Conservation (phyloP, 202 grass and related monocot species). For the Bolboschoenoplectus hybrid region DNA sequence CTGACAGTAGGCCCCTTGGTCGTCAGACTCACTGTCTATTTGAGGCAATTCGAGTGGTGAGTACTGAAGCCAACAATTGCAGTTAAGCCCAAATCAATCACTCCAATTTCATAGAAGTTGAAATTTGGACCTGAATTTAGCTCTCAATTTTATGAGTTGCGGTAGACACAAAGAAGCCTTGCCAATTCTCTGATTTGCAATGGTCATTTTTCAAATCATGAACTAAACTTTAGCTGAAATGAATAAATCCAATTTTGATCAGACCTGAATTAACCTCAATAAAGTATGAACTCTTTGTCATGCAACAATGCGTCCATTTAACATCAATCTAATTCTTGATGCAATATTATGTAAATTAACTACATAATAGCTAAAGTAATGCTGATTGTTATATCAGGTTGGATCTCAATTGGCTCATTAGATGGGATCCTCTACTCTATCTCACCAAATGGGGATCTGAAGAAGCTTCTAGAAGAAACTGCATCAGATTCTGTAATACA, state of each 20-base stretch:
- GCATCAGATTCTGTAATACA: constrained; percentile 60
- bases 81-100: not conserved
- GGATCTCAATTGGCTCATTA: constrained; percentile 80
- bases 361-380: constrained; percentile 6
- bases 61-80: not conserved
- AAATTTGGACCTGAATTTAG: not conserved
- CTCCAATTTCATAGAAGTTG: not conserved
- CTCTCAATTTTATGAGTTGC: not conserved
- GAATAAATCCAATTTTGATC: not conserved
- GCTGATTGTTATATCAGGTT: constrained; percentile 54
- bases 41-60: not conserved
- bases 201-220: not conserved
- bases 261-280: not conserved
- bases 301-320: not conserved
- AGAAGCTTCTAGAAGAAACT: constrained; percentile 58
- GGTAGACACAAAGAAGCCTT: not conserved
- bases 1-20: not conserved
- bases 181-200: not conserved
- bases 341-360: not conserved
- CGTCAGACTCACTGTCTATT: not conserved
- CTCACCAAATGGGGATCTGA: constrained; percentile 61
- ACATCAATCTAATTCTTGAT: not conserved
- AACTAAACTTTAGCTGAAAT: not conserved
- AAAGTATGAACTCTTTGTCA: too few species aligned
- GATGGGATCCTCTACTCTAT: constrained; percentile 83